phyloP scores from a whole-genome alignment of 2,329 filamentous ascomycete species.

The Lachnellula occidentalis region DNA sequence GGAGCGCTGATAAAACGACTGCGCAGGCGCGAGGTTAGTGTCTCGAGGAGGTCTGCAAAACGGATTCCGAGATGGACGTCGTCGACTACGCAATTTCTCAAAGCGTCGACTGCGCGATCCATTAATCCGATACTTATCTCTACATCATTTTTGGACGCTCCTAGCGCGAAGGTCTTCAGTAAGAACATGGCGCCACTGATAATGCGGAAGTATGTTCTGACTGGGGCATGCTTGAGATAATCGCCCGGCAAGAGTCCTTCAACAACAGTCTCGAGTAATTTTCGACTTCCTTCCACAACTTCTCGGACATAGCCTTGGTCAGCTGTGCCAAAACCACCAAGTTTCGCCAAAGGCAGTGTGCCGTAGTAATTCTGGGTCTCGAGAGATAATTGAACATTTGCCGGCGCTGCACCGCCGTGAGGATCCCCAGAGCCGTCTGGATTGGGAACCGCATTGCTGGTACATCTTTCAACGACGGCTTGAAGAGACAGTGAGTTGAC shows the following conservation, averaged over 20 bases:
- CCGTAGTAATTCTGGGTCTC: conserved; percentile 61
- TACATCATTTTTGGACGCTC: conserved; percentile 72
- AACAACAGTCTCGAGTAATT: conserved; percentile 70
- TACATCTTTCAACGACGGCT: conserved; percentile 89
- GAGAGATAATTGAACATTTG: conserved; percentile 45
- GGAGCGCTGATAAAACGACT: conserved; percentile 67
- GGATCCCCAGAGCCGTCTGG: conserved; percentile 30
- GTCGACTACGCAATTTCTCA: conserved; percentile 75
- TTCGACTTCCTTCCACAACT: conserved; percentile 72
- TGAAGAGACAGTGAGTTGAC: conserved; percentile 91
- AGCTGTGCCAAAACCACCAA: conserved; percentile 58
- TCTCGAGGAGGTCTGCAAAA: conserved; percentile 78
- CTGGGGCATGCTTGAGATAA: conserved; percentile 76
- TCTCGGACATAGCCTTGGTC: conserved; percentile 71
- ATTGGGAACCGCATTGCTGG: conserved; percentile 59
- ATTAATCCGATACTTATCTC: conserved; percentile 69
- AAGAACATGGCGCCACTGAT: conserved; percentile 82
- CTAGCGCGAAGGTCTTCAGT: conserved; percentile 77
- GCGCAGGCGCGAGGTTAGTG: conserved; percentile 66
- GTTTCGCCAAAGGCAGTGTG: conserved; percentile 56
- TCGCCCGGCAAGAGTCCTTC: conserved; percentile 68
- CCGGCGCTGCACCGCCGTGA: conserved; percentile 33
- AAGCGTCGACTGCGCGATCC: conserved; percentile 66
- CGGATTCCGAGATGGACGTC: conserved; percentile 81
- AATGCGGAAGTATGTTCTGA: conserved; percentile 81